phyloP scores from a whole-genome alignment of 768 basidiomycete species.

The Trametes coccinea region DNA sequence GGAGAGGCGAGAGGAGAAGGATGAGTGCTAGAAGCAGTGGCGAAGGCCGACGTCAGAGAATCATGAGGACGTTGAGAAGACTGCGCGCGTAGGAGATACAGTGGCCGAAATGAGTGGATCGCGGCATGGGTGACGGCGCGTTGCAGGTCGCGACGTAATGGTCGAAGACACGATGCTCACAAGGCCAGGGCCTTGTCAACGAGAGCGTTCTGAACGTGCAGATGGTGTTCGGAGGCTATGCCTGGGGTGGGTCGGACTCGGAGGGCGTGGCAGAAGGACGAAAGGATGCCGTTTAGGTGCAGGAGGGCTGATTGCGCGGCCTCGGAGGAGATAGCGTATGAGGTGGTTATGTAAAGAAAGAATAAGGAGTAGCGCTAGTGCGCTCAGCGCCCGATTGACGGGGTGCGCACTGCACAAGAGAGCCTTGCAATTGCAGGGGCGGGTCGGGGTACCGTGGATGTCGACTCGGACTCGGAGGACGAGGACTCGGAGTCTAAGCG shows the following conservation, averaged over 20 bases:
- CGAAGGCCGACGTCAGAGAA: slow-evolving; percentile 5
- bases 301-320: slow-evolving; percentile 10
- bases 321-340: slow-evolving; percentile 5
- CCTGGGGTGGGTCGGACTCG: neutral
- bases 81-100: slow-evolving; percentile 1
- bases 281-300: neutral
- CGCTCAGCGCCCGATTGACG: neutral
- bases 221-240: neutral
- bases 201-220: neutral
- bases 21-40: neutral
- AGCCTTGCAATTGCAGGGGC: neutral
- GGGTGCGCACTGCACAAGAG: neutral
- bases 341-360: neutral
- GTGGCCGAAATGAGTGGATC: slow-evolving; percentile 11
- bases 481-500: neutral
- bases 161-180: neutral
- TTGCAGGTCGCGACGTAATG: slow-evolving; percentile 11
- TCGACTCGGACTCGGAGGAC: neutral
- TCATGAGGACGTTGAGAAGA: slow-evolving; percentile 14
- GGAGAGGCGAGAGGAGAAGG: slow-evolving; percentile 6
- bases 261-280: neutral
- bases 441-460: neutral
- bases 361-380: neutral
- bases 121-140: neutral
- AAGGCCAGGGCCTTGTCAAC: neutral